phyloP scores from a whole-genome alignment of 1,284 basidiomycete species.

The Neonothopanus nambi region DNA sequence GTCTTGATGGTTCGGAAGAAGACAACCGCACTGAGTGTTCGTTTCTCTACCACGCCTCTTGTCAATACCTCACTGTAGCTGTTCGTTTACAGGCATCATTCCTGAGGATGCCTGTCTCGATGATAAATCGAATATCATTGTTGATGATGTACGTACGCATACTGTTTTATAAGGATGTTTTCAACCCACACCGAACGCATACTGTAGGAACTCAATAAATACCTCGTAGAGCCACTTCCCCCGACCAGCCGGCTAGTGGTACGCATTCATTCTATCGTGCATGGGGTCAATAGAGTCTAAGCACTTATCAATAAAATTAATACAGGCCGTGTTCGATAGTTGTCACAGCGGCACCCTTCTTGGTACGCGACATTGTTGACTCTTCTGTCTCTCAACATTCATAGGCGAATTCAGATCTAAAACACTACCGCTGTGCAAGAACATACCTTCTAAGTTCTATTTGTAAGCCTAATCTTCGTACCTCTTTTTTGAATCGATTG shows the following conservation, averaged over 20 bases:
- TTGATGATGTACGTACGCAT: conserved; percentile 9
- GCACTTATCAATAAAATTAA: not conserved
- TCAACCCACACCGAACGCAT: not conserved
- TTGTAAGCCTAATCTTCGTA: not conserved
- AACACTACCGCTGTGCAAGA: not conserved
- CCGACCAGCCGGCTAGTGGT: not conserved
- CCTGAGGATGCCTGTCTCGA: not conserved
- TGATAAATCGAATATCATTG: conserved; percentile 4
- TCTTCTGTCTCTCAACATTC: not conserved
- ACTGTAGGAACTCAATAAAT: not conserved
- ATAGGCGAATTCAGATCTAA: not conserved
- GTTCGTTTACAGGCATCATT: not conserved
- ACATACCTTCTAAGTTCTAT: not conserved
- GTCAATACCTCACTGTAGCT: not conserved
- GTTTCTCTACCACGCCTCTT: not conserved
- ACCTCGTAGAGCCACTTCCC: not conserved
- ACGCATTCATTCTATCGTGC: not conserved
- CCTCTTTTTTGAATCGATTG: not conserved
- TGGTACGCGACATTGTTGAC: not conserved
- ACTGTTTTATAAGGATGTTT: not conserved
- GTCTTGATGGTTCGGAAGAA: conserved; percentile 13
- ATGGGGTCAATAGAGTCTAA: too few species aligned
- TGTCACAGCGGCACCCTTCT: conserved; percentile 1
- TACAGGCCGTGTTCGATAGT: not conserved
- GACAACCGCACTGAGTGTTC: conserved; percentile 16